Evolutionary conservation across 306 rosid species (phyloP).

Genomic region (Cercis canadensis): DNA sequence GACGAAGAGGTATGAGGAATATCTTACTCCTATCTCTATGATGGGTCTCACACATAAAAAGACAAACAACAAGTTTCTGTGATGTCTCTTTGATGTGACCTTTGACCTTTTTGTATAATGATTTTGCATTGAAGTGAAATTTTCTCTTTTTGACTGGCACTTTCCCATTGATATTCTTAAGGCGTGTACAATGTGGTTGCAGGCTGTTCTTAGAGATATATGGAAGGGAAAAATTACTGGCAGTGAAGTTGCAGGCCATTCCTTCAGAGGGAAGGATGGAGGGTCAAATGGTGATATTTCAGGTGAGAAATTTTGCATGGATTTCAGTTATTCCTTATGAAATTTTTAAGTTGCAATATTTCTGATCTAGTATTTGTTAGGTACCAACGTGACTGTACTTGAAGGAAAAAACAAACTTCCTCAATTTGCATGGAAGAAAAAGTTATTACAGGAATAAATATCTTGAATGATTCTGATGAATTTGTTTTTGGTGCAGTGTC

Average conservation of each 20-base stretch:
- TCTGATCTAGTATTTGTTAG: conserved; percentile 38
- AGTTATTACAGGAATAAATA: conserved; percentile 28
- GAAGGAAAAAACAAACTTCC: conserved; percentile 46
- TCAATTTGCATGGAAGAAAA: conserved; percentile 36
- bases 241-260: conserved; percentile 55
- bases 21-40: background rate
- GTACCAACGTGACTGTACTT: conserved; percentile 34
- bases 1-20: conserved; percentile 68
- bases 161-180: conserved; percentile 12
- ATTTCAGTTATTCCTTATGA: conserved; percentile 5
- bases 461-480: conserved; percentile 42
- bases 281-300: conserved; percentile 47
- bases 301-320: conserved; percentile 38
- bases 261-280: conserved; percentile 46
- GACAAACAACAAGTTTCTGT: background rate
- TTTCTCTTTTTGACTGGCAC: conserved; percentile 1
- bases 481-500: conserved; percentile 34
- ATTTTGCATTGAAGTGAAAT: conserved; percentile 6
- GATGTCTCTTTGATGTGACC: background rate
- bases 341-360: background rate
- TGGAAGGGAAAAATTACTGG: conserved; percentile 59
- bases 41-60: conserved; percentile 5
- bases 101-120: conserved; percentile 1
- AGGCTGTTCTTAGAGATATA: conserved; percentile 62
- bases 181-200: conserved; percentile 41